Percentiles rank a stretch among this genome's conserved stretches.
phyloP scores from a whole-genome alignment of 2,329 filamentous ascomycete genomes.

The Colletotrichum musicola region DNA sequence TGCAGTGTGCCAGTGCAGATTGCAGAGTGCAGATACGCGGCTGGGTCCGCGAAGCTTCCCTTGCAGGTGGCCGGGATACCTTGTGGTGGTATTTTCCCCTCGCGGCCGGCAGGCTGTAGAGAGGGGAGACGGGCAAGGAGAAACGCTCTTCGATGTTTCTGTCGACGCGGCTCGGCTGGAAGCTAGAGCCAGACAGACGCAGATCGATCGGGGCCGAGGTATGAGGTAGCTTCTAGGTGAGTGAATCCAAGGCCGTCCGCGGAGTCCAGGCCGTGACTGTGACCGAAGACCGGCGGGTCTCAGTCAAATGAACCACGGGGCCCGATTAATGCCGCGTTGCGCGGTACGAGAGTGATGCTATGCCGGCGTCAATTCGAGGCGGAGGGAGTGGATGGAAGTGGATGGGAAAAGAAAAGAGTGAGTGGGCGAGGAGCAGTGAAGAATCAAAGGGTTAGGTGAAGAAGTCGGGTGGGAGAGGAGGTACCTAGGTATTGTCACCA shows the following conservation, averaged over 20 bases:
- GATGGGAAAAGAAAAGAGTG: too few species aligned
- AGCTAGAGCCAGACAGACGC: not conserved
- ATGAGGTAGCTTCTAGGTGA: not conserved
- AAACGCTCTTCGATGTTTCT: slow-evolving; percentile 14
- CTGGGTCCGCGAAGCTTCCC: slow-evolving; percentile 29
- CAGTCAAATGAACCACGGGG: too few species aligned
- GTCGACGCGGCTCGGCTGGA: not conserved
- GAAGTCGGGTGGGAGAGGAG: too few species aligned
- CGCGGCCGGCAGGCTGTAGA: slow-evolving; percentile 20
- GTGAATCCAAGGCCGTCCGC: too few species aligned
- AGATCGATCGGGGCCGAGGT: slow-evolving; percentile 4
- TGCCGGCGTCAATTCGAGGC: not conserved
- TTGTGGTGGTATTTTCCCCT: not conserved
- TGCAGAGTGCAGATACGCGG: slow-evolving; percentile 11
- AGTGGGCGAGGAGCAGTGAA: too few species aligned
- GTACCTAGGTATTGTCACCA: too few species aligned
- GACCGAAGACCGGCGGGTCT: too few species aligned
- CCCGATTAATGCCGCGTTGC: not conserved
- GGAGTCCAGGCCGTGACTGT: not conserved
- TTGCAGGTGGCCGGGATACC: slow-evolving; percentile 22
- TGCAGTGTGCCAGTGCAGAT: slow-evolving; percentile 2
- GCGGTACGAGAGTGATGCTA: not conserved
- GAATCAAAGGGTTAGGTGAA: too few species aligned
- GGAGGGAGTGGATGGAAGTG: not conserved
- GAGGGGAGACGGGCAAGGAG: not conserved